Base-by-base conservation (phyloP, 1,139 yeast genomes). In the Taphrina communis region DNA sequence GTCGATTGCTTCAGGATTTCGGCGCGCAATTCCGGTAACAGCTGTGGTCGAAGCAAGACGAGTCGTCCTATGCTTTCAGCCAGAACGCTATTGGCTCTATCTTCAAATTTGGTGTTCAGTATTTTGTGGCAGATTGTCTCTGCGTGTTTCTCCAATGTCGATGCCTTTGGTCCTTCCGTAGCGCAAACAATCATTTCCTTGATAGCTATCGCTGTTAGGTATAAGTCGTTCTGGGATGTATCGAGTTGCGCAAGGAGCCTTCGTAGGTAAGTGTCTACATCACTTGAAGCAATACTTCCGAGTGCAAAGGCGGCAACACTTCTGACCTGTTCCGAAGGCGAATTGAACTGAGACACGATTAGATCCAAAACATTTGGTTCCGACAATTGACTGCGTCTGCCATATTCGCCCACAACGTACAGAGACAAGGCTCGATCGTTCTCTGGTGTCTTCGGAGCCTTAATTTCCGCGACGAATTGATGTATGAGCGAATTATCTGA, bases 261-360 rank as follows among this genome's bases (percentile, higher is more conserved):
- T 0, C 78, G 77, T 31, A 84, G 74, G 70, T 82, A 80, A 2
- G 72, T 72, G 0, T 75, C 74, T 7, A 81, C 73, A 71, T 83
- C 79, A 42, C 78, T 77, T 11, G 82, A 78, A 7, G 83, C 80
- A 39, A 85, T 75, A 14, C 83, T 80, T 0, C 90, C 89, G 51
- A 86, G 77, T 0, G 89, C 81, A 60, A 82, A 81, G 0, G 89
- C 84, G 0, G 87, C 82, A 6, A 84, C 84, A 25, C 78, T 72
- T 68, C 81, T 81, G 9, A 83, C 76, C 6, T 77, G 76, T 19
- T 82, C 85, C 11, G 63, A 55, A 8, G 70, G 68, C 12, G 68
- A 42, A 51, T 50, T 65, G 44, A 72, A 71, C 39, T 71, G 69
- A 2, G 73, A 70, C 63, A 55, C 38, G 7, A 80, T 75, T 66